Percentiles rank a stretch among this genome's conserved stretches.
Evolutionary conservation across 2,329 filamentous ascomycete species (phyloP).

Genomic region (Colletotrichum simmondsii): DNA sequence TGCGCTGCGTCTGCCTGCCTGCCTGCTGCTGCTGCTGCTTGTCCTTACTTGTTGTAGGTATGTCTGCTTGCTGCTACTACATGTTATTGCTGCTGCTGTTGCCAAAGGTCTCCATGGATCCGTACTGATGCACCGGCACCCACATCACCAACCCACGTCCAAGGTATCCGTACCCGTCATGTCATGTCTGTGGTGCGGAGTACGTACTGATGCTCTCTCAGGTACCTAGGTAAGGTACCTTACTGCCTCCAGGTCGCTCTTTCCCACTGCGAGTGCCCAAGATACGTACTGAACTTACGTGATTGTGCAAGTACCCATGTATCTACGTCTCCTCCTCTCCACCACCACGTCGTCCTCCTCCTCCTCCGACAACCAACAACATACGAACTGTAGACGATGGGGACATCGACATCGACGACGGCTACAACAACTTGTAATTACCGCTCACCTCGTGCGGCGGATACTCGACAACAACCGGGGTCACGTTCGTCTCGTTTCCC

Average conservation of each 20-base stretch:
- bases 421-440: background rate
- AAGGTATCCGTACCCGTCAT: constrained; percentile 1
- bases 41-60: background rate
- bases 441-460: background rate
- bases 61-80: background rate
- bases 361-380: background rate
- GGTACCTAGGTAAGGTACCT: too few species aligned
- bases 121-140: background rate
- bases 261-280: background rate
- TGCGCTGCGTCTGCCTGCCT: constrained; percentile 18
- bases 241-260: background rate
- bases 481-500: background rate
- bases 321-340: background rate
- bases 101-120: background rate
- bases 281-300: background rate
- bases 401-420: background rate
- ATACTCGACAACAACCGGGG: background rate
- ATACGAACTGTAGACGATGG: background rate
- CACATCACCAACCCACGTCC: background rate
- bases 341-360: background rate
- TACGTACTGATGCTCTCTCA: background rate
- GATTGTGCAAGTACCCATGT: background rate
- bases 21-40: background rate
- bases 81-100: background rate
- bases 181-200: background rate